A percentile compares a stretch with the other conserved stretches of the same genome.
These are phyloP conservation scores for Pichia sorboxylosa DNA, from an alignment of 1,139 yeast genomes.

Conservation along the genomic window DNA sequence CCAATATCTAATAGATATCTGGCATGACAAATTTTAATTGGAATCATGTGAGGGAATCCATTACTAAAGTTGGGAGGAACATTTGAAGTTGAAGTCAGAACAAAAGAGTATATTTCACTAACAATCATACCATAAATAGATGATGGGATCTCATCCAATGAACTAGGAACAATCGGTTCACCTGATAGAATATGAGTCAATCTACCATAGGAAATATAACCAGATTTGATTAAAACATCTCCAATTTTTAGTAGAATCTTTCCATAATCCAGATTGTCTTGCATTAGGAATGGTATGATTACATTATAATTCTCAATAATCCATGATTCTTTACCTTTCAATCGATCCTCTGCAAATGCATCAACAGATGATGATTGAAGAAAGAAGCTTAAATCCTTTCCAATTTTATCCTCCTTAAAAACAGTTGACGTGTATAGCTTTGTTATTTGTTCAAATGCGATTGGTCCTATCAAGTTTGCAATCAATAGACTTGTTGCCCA, in stretches of 20 bases:
- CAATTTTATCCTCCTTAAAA: conserved; percentile 23
- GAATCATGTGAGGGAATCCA: conserved; percentile 43
- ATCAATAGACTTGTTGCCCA: conserved; percentile 72
- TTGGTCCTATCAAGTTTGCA: conserved; percentile 54
- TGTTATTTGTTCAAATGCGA: conserved; percentile 49
- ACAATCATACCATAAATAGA: conserved; percentile 36
- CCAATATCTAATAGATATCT: conserved; percentile 56
- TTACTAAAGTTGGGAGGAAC: conserved; percentile 22
- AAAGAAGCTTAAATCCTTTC: conserved; percentile 20
- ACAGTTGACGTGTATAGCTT: conserved; percentile 36
- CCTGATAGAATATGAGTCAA: conserved; percentile 21
- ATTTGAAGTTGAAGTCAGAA: conserved; percentile 26
- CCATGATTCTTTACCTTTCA: conserved; percentile 20
- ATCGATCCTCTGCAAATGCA: conserved; percentile 11
- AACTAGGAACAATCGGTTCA: conserved; percentile 18
- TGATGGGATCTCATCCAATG: conserved; percentile 21
- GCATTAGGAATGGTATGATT: conserved; percentile 20
- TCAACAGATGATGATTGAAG: conserved; percentile 15
- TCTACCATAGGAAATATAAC: conserved; percentile 20
- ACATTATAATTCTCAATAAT: conserved; percentile 19
- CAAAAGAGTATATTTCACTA: conserved; percentile 65
- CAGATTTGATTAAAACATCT: conserved; percentile 32
- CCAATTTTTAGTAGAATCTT: conserved; percentile 47
- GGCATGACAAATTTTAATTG: conserved; percentile 53
- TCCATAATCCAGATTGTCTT: conserved; percentile 23